Percentiles rank a stretch among this genome's conserved stretches.
phyloP scores from a whole-genome alignment of 768 basidiomycete species.

The Dentipellis sp. region DNA sequence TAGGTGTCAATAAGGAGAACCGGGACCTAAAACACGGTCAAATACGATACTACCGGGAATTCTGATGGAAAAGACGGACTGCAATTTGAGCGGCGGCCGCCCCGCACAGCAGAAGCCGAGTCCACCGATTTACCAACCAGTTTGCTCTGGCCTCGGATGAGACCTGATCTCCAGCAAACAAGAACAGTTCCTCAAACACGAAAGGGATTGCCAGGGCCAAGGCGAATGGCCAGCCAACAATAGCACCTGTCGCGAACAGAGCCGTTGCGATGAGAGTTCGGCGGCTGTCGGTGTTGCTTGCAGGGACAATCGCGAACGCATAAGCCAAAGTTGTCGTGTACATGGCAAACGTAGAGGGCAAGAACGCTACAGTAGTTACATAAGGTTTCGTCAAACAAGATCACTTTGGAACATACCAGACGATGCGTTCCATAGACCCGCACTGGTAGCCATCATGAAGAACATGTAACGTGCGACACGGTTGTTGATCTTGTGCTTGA shows the following conservation, averaged over 20 bases:
- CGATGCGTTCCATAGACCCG: conserved; percentile 94
- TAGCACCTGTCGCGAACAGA: conserved; percentile 69
- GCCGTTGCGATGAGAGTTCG: conserved; percentile 60
- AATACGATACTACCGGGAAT: no score
- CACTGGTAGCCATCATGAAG: conserved; percentile 74
- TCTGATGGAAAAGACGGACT: conserved; percentile 30
- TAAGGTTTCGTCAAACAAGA: conserved; percentile 3
- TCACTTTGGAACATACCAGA: conserved; percentile 41
- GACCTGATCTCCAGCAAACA: conserved; percentile 62
- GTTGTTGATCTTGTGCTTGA: conserved; percentile 77
- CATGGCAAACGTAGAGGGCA: conserved; percentile 95
- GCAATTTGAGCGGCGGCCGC: conserved; percentile 50
- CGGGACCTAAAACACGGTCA: conserved; percentile 49
- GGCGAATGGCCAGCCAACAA: conserved; percentile 98
- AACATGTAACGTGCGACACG: conserved; percentile 90
- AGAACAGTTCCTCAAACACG: conserved; percentile 80
- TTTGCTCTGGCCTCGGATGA: conserved; percentile 29
- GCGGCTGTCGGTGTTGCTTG: conserved; percentile 39
- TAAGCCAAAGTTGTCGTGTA: conserved; percentile 76
- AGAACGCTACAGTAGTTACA: conserved; percentile 51
- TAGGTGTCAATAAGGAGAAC: conserved; percentile 76
- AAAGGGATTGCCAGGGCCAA: conserved; percentile 83
- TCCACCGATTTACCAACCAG: conserved; percentile 61
- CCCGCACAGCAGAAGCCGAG: conserved; percentile 44
- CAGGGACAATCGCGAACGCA: conserved; percentile 54